Evolutionary conservation across 768 basidiomycete genomes (phyloP).

Genomic region (Calvatia gigantea): DNA sequence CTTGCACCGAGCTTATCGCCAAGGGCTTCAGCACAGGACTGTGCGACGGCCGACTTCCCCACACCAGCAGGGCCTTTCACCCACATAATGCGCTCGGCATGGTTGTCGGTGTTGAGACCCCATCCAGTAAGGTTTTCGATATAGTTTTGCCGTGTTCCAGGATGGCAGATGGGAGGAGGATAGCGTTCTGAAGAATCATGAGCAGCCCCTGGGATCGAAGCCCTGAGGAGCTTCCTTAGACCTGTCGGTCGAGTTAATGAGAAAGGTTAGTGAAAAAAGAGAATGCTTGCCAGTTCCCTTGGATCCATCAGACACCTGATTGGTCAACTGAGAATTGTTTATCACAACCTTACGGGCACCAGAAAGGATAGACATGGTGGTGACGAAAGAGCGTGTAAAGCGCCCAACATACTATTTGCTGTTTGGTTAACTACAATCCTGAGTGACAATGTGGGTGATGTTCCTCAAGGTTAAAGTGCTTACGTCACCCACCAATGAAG

Average conservation of each 20-base stretch:
- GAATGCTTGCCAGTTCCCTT: no score
- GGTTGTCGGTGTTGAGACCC: neutral
- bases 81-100: neutral
- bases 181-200: neutral
- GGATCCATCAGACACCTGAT: no score
- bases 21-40: neutral
- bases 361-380: no score
- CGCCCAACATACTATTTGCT: no score
- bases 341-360: no score
- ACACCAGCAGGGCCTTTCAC: neutral
- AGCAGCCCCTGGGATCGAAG: neutral
- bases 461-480: no score
- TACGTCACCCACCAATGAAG: no score
- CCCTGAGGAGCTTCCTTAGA: neutral
- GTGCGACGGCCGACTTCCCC: neutral
- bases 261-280: no score
- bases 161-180: neutral
- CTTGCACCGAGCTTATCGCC: neutral
- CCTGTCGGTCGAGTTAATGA: neutral
- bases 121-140: neutral
- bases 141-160: neutral
- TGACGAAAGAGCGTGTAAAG: no score
- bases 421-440: no score
- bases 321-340: no score
- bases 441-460: no score